Evolutionary conservation across 2,329 filamentous ascomycete species (phyloP).

Genomic region (Botrytis deweyae): DNA sequence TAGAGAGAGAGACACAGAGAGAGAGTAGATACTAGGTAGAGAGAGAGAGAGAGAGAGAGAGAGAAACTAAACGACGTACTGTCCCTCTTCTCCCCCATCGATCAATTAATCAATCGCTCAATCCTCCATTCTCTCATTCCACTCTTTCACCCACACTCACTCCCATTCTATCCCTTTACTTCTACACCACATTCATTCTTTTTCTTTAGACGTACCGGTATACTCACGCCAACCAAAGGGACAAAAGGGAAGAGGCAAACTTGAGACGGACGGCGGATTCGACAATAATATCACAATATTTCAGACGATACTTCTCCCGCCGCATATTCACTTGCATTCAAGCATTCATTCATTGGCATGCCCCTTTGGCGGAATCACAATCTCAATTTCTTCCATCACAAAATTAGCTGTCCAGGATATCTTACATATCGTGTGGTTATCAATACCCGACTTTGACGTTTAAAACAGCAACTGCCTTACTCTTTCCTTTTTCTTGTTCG

Average conservation of each 20-base stretch:
- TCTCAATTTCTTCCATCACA: too few relatives aligned
- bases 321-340: not conserved
- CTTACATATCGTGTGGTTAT: slow-evolving; percentile 7
- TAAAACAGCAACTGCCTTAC: slow-evolving; percentile 4
- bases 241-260: slow-evolving; percentile 1
- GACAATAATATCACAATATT: not conserved
- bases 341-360: slow-evolving; percentile 5
- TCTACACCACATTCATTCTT: slow-evolving; percentile 10
- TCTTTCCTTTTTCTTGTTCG: slow-evolving; percentile 12
- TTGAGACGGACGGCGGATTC: not conserved
- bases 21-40: not conserved
- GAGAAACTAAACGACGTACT: not conserved
- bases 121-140: not conserved
- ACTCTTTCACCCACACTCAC: not conserved
- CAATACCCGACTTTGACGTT: slow-evolving; percentile 8
- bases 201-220: not conserved
- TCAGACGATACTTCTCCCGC: not conserved
- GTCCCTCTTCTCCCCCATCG: not conserved
- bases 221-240: not conserved
- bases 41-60: not conserved
- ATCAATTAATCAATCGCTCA: not conserved
- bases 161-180: not conserved
- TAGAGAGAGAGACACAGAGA: not conserved
- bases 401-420: not conserved
- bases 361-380: not conserved